Conservation (phyloP, 2,329 filamentous ascomycete genomes). For the Colletotrichum magnum region DNA sequence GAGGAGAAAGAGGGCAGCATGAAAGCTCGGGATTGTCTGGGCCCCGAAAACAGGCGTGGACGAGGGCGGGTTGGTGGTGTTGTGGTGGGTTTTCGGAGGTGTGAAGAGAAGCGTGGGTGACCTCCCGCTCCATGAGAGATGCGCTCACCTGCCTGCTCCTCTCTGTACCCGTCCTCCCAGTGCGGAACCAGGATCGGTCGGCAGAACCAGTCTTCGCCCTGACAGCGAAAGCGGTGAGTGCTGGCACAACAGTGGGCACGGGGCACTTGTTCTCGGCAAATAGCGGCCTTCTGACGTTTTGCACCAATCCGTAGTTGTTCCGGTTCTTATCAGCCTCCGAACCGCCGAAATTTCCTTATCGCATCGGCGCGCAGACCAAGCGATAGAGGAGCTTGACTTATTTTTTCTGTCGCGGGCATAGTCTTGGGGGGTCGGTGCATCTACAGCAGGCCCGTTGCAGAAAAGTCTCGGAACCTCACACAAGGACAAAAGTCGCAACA, state of each 20-base stretch:
- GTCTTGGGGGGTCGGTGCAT: constrained; percentile 28
- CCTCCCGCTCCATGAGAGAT: constrained; percentile 41
- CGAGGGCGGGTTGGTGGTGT: constrained; percentile 35
- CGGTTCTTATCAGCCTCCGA: constrained; percentile 35
- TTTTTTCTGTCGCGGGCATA: constrained; percentile 24
- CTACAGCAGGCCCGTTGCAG: constrained; percentile 29
- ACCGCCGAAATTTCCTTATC: constrained; percentile 33
- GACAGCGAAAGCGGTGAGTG: constrained; percentile 41
- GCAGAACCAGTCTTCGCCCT: constrained; percentile 41
- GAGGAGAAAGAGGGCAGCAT: constrained; percentile 32
- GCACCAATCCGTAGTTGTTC: constrained; percentile 38
- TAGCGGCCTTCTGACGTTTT: constrained; percentile 36
- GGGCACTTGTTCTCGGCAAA: constrained; percentile 39
- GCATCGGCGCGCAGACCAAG: constrained; percentile 8
- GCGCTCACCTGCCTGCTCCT: constrained; percentile 42
- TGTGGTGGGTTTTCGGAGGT: constrained; percentile 41
- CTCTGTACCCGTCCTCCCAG: constrained; percentile 38
- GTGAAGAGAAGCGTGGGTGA: constrained; percentile 41
- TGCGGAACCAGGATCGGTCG: constrained; percentile 42
- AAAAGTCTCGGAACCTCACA: constrained; percentile 13
- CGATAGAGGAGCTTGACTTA: constrained; percentile 31
- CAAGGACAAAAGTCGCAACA: constrained; percentile 18
- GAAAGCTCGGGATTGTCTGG: constrained; percentile 30
- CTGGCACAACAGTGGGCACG: constrained; percentile 38
- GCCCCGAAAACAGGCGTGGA: constrained; percentile 27